Conservation (phyloP, 176 grass and related monocot genomes). For the Eleusine indica region DNA sequence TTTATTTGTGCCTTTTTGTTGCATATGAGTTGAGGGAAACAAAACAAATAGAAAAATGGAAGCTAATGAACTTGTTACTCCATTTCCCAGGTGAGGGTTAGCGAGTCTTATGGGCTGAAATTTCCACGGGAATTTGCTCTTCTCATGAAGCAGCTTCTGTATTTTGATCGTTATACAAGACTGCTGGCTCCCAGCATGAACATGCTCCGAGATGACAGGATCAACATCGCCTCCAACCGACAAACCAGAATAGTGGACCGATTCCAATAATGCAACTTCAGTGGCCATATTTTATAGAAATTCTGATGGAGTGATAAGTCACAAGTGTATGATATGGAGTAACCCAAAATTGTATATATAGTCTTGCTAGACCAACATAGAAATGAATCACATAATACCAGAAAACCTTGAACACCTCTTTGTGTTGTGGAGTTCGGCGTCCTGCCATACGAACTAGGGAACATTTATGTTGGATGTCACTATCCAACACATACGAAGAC, state of each 20-base stretch:
- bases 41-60: conserved; percentile 1
- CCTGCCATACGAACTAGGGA: background rate
- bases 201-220: conserved; percentile 89
- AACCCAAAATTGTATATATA: conserved; percentile 39
- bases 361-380: background rate
- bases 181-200: conserved; percentile 90
- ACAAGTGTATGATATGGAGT: background rate
- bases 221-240: conserved; percentile 68
- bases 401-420: background rate
- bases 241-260: conserved; percentile 50
- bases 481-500: background rate
- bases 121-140: conserved; percentile 96
- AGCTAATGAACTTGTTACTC: conserved; percentile 26
- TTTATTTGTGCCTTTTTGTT: background rate
- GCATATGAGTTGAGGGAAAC: background rate
- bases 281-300: background rate
- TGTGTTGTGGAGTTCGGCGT: background rate
- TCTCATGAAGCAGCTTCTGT: conserved; percentile 92
- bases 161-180: conserved; percentile 94
- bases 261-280: conserved; percentile 3
- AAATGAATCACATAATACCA: background rate
- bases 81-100: conserved; percentile 83
- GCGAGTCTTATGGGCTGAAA: conserved; percentile 89
- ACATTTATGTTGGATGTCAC: conserved; percentile 1
- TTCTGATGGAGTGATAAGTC: conserved; percentile 9